phyloP scores from a whole-genome alignment of 495 filamentous ascomycete genomes.

The Tirmania nivea region DNA sequence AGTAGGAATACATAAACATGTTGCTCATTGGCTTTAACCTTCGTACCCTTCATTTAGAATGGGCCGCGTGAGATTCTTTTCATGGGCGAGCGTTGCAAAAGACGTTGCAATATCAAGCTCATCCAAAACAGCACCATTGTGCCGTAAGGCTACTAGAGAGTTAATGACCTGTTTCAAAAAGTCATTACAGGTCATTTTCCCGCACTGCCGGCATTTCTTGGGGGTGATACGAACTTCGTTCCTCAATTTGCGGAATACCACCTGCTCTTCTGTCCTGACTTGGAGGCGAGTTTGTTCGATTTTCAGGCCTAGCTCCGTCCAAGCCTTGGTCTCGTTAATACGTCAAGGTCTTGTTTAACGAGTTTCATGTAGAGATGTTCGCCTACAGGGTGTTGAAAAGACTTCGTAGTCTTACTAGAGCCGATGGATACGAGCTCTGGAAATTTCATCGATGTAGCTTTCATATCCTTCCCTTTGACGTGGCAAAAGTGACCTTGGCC shows the following conservation, averaged over 20 bases:
- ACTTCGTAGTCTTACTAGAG: constrained; percentile 61
- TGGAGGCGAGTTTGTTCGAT: constrained; percentile 52
- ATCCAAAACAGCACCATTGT: constrained; percentile 72
- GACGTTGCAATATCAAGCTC: constrained; percentile 76
- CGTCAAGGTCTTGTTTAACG: not conserved
- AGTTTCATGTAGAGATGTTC: not conserved
- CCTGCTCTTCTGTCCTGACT: constrained; percentile 61
- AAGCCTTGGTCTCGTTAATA: constrained; percentile 23
- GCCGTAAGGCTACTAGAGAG: constrained; percentile 61
- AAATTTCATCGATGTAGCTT: not conserved
- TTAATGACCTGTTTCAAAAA: constrained; percentile 22
- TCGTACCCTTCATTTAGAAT: constrained; percentile 34
- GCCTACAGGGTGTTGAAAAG: constrained; percentile 35
- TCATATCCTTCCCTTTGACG: constrained; percentile 60
- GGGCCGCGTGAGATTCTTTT: constrained; percentile 52
- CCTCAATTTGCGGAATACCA: constrained; percentile 47
- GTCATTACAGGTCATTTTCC: too few species aligned
- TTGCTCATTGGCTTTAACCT: constrained; percentile 3
- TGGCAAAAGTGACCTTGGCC: constrained; percentile 75
- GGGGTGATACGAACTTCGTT: constrained; percentile 29
- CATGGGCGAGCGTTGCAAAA: constrained; percentile 53
- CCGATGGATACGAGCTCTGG: constrained; percentile 30
- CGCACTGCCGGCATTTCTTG: too few species aligned
- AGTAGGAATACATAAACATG: not conserved
- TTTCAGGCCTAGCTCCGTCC: constrained; percentile 54